Conservation (phyloP, 2,329 filamentous ascomycete genomes). For the Ascocoryne sarcoides region DNA sequence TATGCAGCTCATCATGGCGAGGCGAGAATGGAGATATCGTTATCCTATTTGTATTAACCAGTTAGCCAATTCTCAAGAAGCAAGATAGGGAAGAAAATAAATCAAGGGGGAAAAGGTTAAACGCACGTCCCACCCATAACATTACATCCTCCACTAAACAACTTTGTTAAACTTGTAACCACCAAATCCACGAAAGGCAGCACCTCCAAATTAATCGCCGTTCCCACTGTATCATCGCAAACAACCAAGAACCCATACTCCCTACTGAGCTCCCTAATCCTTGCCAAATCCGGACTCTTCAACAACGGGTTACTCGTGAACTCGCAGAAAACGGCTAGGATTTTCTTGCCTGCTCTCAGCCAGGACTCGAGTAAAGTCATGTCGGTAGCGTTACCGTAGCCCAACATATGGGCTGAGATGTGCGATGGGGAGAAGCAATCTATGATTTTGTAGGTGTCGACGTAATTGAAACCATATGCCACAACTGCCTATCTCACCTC, state of each 20-base stretch:
- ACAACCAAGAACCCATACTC: constrained; percentile 82
- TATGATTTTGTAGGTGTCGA: not conserved
- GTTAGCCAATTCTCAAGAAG: too few species aligned
- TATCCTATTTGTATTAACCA: too few species aligned
- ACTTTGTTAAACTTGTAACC: constrained; percentile 85
- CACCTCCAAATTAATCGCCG: constrained; percentile 86
- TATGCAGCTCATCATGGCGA: not conserved
- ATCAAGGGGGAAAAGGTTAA: not conserved
- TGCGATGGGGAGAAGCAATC: not conserved
- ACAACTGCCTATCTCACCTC: not conserved
- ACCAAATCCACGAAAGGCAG: constrained; percentile 79
- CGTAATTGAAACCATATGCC: not conserved
- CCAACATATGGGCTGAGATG: not conserved
- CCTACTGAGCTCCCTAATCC: constrained; percentile 68
- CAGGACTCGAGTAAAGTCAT: constrained; percentile 70
- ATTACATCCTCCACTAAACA: constrained; percentile 92
- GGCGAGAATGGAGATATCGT: not conserved
- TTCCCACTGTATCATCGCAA: constrained; percentile 89
- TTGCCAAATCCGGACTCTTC: constrained; percentile 66
- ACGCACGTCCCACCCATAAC: constrained; percentile 75
- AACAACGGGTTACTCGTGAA: constrained; percentile 86
- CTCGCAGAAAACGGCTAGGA: constrained; percentile 78
- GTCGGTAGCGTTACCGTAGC: constrained; percentile 42
- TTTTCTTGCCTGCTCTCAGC: constrained; percentile 60
- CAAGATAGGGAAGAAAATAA: not conserved